Percentiles rank a stretch among this genome's conserved stretches.
These are phyloP conservation scores for Penicillium hordei DNA, from an alignment of 2,329 filamentous ascomycete genomes.

Conservation along the genomic window DNA sequence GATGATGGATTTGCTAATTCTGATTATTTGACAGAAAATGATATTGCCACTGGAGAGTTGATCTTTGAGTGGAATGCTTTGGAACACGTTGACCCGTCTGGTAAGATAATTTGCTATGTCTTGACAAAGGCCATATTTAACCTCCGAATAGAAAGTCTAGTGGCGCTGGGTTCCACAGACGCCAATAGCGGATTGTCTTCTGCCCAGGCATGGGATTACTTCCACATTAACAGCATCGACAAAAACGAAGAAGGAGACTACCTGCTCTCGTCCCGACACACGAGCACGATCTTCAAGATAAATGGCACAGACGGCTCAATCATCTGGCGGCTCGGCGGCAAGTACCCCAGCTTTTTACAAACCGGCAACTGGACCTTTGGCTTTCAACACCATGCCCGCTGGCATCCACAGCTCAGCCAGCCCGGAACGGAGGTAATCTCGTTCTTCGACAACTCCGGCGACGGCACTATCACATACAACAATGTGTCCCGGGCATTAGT, in stretches of 20 bases:
- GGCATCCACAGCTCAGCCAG: background rate
- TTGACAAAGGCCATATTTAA: background rate
- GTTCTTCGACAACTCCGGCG: conserved; percentile 34
- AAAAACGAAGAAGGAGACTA: conserved; percentile 27
- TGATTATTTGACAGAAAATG: background rate
- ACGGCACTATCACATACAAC: conserved; percentile 25
- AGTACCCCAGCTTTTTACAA: conserved; percentile 13
- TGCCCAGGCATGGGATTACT: conserved; percentile 30
- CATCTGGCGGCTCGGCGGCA: conserved; percentile 31
- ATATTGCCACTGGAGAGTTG: conserved; percentile 5
- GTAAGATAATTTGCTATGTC: background rate
- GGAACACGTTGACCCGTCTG: conserved; percentile 5
- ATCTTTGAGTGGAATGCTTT: conserved; percentile 9
- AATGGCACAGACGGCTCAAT: conserved; percentile 28
- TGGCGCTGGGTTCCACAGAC: background rate
- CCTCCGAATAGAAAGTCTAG: background rate
- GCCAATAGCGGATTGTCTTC: conserved; percentile 19
- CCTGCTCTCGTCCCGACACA: conserved; percentile 29
- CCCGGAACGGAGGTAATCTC: conserved; percentile 17
- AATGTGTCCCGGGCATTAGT: conserved; percentile 27
- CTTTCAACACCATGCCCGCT: conserved; percentile 26
- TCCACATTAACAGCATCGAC: conserved; percentile 29
- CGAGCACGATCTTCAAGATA: conserved; percentile 30
- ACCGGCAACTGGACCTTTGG: conserved; percentile 43
- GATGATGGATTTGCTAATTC: background rate